These are phyloP conservation scores for Cytidiella melzeri DNA, from an alignment of 768 basidiomycete species.

Conservation along the genomic window DNA sequence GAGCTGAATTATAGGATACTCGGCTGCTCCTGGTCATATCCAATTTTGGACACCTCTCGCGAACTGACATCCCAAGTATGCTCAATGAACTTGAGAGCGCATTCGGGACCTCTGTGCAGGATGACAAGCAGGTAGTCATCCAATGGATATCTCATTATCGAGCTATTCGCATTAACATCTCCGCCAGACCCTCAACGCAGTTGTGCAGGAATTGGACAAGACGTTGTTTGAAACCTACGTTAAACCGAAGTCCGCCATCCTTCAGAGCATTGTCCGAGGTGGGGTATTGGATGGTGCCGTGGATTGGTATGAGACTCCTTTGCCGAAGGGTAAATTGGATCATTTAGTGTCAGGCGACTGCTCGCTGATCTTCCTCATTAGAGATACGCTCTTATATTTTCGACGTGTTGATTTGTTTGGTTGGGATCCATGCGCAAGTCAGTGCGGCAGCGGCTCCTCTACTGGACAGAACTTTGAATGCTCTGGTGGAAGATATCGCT, in stretches of 20 bases:
- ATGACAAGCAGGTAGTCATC: slow-evolving; percentile 58
- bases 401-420: slow-evolving; percentile 80
- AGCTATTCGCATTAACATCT: neutral
- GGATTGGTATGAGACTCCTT: slow-evolving; percentile 93
- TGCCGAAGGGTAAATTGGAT: slow-evolving; percentile 69
- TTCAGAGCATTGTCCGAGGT: slow-evolving; percentile 60
- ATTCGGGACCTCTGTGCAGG: slow-evolving; percentile 62
- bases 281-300: slow-evolving; percentile 78
- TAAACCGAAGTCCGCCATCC: slow-evolving; percentile 68
- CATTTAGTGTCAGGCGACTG: neutral
- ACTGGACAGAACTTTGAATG: slow-evolving; percentile 74
- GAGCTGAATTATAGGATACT: slow-evolving; percentile 53
- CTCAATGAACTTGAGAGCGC: slow-evolving; percentile 72
- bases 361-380: slow-evolving; percentile 24
- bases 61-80: slow-evolving; percentile 69
- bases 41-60: slow-evolving; percentile 76
- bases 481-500: slow-evolving; percentile 78
- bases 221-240: slow-evolving; percentile 85
- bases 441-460: slow-evolving; percentile 73
- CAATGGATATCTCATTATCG: no score
- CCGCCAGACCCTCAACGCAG: slow-evolving; percentile 61
- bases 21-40: slow-evolving; percentile 85
- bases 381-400: slow-evolving; percentile 96
- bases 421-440: slow-evolving; percentile 89
- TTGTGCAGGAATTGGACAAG: slow-evolving; percentile 80